Base-by-base conservation (phyloP, 768 basidiomycete species). In the Phylloporus sp. region DNA sequence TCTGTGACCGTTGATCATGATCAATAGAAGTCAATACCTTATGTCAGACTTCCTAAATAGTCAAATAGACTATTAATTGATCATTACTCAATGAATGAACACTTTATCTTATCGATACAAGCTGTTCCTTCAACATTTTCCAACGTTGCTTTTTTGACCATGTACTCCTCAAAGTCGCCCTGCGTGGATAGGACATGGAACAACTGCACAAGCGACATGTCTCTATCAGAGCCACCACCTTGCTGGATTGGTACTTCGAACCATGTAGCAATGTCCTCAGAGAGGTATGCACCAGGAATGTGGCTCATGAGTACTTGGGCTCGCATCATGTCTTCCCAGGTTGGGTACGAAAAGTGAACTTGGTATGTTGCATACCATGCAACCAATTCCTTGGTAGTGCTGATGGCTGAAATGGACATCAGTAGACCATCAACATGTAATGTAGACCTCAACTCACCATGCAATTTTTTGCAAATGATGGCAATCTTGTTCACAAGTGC, bases 281-380 rank as follows among this genome's bases (percentile, higher is more conserved):
- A 82, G 72, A 81, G 78, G 5, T 79, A 75, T 15, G 84, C 77
- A 7, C 82, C 82, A 2, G 86, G 85, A 56, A 81, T 80, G 5
- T 66, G 73, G 5, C 79, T 59, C 84, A 88, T 86, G 34, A 88
- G 69, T 2, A 73, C 66, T 43, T 82, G 82, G 9, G 85, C 84
- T 52, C 73, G 74, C 7, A 66, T 59, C 13, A 80, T 70, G 35
- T 86, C 85, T 49, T 84, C 82, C 12, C 83, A 74, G 0, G 80
- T 82, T 1, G 79, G 79, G 54, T 82, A 84, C 3, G 80, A 77
- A 62, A 91, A 84, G 63, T 90, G 88, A 20, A 89, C 81, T 59
- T 90, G 86, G 64, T 91, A 91, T 2, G 76, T 80, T 8, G 83
- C 81, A 61, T 89, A 85, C n/a, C 86, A 81, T 22, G 78, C 72